Evolutionary conservation across 1,284 basidiomycete genomes (phyloP), one percentile per base, ranked within the genome.

Genomic region (Malassezia pachydermatis): DNA sequence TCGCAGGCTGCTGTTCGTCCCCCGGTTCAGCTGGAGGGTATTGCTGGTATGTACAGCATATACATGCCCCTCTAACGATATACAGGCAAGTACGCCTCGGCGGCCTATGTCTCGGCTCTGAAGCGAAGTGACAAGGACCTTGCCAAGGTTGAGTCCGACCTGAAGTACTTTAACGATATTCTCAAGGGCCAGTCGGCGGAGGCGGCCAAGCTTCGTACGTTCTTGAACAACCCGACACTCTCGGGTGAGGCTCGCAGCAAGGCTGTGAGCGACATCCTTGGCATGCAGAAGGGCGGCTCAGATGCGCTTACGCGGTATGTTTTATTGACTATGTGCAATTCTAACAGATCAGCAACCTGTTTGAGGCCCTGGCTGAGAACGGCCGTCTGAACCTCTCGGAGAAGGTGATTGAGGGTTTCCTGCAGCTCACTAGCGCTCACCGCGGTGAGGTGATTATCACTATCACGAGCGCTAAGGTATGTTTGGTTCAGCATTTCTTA

Each of bases 381-480:
- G 89, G 89, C 56, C 80, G 94, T 58, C 78, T 98, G 56, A 78
- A 76, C 52, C 84, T 92, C 77, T 82, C 86, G 23, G 76, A 80
- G 63, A 84, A 83, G 63, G 87, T 94, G 56, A 87, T 96, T 64
- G 82, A 85, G 69, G 88, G 86, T 58, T 96, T 96, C 77, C 81
- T 87, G 63, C 81, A 84, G 72, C 81, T 96, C 60, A 84, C 94
- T 62, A 77, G 86, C 49, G 82, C 84, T 65, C 81, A 96, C 80
- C 84, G 81, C 73, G 92, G 92, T 62, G 92, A 98, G 76, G 78
- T 96, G 61, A 86, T 84, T 70, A 86, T 98, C 57, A 80, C 82
- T 49, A 86, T 98, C 73, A 95, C 90, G 48, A 88, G 59, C 33
- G 68, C 67, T 23, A 63, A 58, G 47, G 87, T 84, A 61, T 57